phyloP scores from a whole-genome alignment of 495 filamentous ascomycete species.

The Corynascus novoguineensis region DNA sequence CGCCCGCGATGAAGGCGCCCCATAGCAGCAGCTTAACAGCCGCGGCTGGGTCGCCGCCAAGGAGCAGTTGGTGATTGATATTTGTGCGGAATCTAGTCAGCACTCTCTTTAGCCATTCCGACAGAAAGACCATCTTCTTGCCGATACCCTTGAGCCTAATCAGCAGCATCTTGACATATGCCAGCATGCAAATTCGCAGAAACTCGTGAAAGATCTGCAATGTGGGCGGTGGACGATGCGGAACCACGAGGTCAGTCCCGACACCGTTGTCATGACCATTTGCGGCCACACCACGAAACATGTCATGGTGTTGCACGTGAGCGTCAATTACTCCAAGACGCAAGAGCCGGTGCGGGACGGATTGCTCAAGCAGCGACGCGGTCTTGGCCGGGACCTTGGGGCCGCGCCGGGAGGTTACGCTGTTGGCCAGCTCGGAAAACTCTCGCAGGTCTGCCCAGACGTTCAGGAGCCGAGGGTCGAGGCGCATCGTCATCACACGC shows the following conservation, averaged over 20 bases:
- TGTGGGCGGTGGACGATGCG: no score
- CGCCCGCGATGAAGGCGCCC: conserved; percentile 4
- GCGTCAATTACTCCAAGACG: neutral
- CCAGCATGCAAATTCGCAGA: conserved; percentile 7
- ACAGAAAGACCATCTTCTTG: conserved; percentile 4
- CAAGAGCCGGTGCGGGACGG: conserved; percentile 6
- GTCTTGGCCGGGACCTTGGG: neutral
- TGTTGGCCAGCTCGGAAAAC: conserved; percentile 4
- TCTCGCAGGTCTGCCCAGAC: conserved; percentile 18
- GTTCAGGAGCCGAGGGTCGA: conserved; percentile 10
- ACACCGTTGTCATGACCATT: no score
- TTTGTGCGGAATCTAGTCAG: no score
- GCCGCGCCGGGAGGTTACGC: neutral
- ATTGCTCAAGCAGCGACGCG: neutral
- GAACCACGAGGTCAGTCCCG: no score
- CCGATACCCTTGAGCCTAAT: conserved; percentile 6
- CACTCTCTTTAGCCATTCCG: neutral
- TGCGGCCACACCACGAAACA: no score
- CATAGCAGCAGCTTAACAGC: conserved; percentile 3
- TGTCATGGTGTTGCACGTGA: no score
- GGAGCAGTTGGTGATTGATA: no score
- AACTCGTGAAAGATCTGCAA: conserved; percentile 6
- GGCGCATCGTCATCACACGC: neutral
- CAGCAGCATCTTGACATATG: conserved; percentile 11
- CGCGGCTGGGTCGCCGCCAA: neutral